A percentile compares a stretch with the other conserved stretches of the same genome.
Conservation (phyloP, 2,329 filamentous ascomycete species). For the Coniochaeta sp. region DNA sequence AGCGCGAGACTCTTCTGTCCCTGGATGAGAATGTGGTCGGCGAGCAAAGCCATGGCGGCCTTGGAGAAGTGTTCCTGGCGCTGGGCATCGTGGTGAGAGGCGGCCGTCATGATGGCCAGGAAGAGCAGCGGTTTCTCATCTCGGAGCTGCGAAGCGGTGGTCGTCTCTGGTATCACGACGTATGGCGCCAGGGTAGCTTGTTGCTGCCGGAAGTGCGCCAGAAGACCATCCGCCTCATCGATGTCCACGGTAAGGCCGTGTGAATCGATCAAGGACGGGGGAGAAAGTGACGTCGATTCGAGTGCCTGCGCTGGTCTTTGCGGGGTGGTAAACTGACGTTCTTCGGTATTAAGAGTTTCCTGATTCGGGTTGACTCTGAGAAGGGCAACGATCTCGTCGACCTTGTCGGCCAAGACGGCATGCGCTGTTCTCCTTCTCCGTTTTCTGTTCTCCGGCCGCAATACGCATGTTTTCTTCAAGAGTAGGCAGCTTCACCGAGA, state of each 20-base stretch:
- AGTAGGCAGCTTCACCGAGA: conserved; percentile 1
- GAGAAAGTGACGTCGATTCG: neutral
- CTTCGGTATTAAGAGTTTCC: neutral
- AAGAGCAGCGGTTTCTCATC: conserved; percentile 12
- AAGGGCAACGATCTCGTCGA: conserved; percentile 2
- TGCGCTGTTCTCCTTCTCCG: neutral
- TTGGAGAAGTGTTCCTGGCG: conserved; percentile 9
- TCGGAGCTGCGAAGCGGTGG: conserved; percentile 8
- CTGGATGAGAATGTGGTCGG: conserved; percentile 11
- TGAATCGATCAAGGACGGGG: neutral
- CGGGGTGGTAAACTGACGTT: neutral
- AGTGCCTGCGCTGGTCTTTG: neutral
- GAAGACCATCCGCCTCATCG: conserved; percentile 10
- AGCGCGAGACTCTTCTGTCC: neutral
- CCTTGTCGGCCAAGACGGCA: conserved; percentile 1
- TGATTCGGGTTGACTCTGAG: neutral
- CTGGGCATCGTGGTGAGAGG: conserved; percentile 12
- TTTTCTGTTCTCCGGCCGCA: neutral
- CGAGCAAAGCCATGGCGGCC: conserved; percentile 8
- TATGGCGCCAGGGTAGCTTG: conserved; percentile 11
- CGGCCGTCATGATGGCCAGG: conserved; percentile 14
- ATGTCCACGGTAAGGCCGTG: neutral
- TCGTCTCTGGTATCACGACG: conserved; percentile 4
- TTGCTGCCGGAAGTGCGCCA: conserved; percentile 10
- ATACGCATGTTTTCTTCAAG: conserved; percentile 15